Evolutionary conservation across 176 grass and related monocot species (phyloP).

Genomic region (Phoenix dactylifera): DNA sequence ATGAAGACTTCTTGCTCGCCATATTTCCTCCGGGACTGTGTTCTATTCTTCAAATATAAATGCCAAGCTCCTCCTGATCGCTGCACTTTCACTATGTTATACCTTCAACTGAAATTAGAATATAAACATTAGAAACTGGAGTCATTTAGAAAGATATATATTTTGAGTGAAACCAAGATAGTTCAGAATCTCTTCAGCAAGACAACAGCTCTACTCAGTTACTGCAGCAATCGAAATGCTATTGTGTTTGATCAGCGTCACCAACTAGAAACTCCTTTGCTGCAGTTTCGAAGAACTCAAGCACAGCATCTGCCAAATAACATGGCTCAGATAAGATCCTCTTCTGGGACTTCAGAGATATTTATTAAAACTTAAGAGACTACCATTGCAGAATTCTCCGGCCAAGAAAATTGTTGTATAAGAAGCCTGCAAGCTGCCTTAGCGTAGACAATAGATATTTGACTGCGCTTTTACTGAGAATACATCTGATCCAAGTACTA

Average conservation of each 20-base stretch:
- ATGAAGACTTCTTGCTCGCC: too few species aligned
- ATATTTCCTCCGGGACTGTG: too few species aligned
- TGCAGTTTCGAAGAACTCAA: conserved; percentile 78
- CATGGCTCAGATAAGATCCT: background rate
- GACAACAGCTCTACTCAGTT: conserved; percentile 67
- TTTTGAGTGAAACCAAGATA: too few species aligned
- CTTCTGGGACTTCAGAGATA: background rate
- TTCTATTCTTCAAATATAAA: too few species aligned
- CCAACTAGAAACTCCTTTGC: conserved; percentile 55
- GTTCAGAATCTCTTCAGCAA: conserved; percentile 37
- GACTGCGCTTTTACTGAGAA: conserved; percentile 45
- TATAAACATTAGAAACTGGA: too few species aligned
- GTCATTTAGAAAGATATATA: too few species aligned
- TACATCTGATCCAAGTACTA: conserved; percentile 70
- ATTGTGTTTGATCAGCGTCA: conserved; percentile 59
- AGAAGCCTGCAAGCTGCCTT: conserved; percentile 31
- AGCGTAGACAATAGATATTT: conserved; percentile 34
- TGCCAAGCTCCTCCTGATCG: too few species aligned
- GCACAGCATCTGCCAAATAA: conserved; percentile 48
- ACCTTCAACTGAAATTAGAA: too few species aligned
- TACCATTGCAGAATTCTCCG: conserved; percentile 76
- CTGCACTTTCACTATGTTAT: too few species aligned
- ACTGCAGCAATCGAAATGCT: conserved; percentile 69
- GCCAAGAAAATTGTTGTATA: conserved; percentile 57
- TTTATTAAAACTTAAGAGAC: background rate